phyloP scores from a whole-genome alignment of 306 rosid genomes.

The Clitoria ternatea region DNA sequence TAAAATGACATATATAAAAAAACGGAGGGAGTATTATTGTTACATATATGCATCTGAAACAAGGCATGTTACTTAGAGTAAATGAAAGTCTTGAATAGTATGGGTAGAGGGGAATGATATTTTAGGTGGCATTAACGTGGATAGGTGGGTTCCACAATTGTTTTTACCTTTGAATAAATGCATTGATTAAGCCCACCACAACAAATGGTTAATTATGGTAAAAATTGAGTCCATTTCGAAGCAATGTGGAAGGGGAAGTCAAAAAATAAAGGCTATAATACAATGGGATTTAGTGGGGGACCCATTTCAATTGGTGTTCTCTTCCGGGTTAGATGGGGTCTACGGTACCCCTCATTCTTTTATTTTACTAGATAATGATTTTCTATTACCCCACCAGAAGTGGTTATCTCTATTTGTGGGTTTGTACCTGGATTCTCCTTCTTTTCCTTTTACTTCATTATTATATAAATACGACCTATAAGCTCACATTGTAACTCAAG shows the following conservation, averaged over 20 bases:
- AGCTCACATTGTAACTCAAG: too few relatives aligned
- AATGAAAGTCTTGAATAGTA: not conserved
- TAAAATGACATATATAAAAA: too few relatives aligned
- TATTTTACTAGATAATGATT: too few relatives aligned
- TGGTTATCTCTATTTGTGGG: too few relatives aligned
- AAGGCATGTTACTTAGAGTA: not conserved
- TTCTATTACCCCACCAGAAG: too few relatives aligned
- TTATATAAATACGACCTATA: too few relatives aligned
- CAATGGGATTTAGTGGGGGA: conserved; percentile 51
- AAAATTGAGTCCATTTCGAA: conserved; percentile 35
- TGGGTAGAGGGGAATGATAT: not conserved
- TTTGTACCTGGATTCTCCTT: too few relatives aligned
- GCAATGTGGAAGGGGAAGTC: conserved; percentile 32
- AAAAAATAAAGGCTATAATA: conserved; percentile 25
- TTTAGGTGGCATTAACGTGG: not conserved
- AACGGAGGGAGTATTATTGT: too few relatives aligned
- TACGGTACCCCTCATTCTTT: too few relatives aligned
- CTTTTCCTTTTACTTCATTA: too few relatives aligned
- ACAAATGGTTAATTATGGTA: conserved; percentile 31
- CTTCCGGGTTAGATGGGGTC: too few relatives aligned
- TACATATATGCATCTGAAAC: conserved; percentile 17
- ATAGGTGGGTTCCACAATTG: conserved; percentile 29
- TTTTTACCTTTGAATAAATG: conserved; percentile 28
- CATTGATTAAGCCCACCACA: conserved; percentile 44
- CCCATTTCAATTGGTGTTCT: conserved; percentile 55